Conservation (phyloP, 768 basidiomycete species). For the Boletus rubropictus region DNA sequence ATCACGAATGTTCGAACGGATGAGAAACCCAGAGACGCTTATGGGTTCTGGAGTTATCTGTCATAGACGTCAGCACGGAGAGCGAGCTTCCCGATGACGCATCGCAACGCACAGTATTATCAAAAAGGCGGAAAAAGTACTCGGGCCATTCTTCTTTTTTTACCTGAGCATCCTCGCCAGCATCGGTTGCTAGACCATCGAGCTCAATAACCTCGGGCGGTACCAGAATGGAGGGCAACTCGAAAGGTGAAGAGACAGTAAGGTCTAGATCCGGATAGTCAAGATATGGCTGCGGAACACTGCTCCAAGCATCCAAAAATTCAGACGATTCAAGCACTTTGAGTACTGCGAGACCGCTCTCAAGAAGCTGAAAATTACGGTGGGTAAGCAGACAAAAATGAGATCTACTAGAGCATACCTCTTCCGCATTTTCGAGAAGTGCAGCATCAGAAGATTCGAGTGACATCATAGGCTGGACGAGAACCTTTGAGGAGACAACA, state of each 20-base stretch:
- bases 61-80: constrained; percentile 1
- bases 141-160: constrained; percentile 84
- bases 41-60: constrained; percentile 75
- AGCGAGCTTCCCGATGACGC: background rate
- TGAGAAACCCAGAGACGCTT: constrained; percentile 71
- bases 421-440: constrained; percentile 49
- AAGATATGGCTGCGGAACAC: constrained; percentile 62
- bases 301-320: constrained; percentile 51
- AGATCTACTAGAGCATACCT: constrained; percentile 38
- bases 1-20: constrained; percentile 71
- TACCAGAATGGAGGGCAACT: constrained; percentile 73
- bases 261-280: constrained; percentile 41
- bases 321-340: constrained; percentile 54
- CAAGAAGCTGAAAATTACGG: constrained; percentile 54
- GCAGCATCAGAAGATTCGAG: constrained; percentile 40
- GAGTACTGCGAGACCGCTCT: constrained; percentile 59
- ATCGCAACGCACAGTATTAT: constrained; percentile 42
- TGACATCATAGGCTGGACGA: constrained; percentile 57
- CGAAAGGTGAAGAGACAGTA: constrained; percentile 44
- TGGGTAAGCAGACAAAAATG: background rate
- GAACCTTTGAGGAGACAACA: constrained; percentile 49
- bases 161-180: constrained; percentile 63
- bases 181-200: constrained; percentile 61
- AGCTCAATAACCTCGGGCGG: constrained; percentile 85
- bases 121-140: constrained; percentile 63